These are phyloP conservation scores for Dictyostelium intermedium DNA, from an alignment of 78 protist genomes.

Conservation along the genomic window DNA sequence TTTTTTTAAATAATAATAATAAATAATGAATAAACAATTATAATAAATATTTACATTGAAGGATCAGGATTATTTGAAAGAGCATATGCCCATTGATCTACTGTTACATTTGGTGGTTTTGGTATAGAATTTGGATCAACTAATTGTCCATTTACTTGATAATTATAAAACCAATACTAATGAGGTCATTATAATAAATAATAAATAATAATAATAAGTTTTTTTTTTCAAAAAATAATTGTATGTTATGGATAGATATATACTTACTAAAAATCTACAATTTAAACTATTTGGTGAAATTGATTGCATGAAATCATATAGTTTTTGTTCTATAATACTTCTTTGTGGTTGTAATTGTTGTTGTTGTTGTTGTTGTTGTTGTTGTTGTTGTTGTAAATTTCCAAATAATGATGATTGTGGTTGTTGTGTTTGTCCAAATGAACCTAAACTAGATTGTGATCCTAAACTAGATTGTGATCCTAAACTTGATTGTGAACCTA, in stretches of 20 bases:
- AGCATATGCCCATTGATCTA: conserved; percentile 50
- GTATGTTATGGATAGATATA: too few species aligned
- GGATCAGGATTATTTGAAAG: conserved; percentile 61
- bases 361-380: neutral
- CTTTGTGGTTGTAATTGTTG: conserved; percentile 20
- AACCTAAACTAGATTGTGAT: neutral
- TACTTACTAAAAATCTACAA: conserved; percentile 67
- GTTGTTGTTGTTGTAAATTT: conserved; percentile 4
- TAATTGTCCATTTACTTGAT: conserved; percentile 8
- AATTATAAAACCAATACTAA: conserved; percentile 70
- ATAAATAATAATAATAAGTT: neutral
- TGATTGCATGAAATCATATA: conserved; percentile 39
- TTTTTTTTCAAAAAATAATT: too few species aligned
- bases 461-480: neutral
- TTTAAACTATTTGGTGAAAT: conserved; percentile 27
- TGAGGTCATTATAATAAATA: neutral
- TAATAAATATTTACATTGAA: neutral
- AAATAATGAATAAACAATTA: neutral
- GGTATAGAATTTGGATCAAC: conserved; percentile 45
- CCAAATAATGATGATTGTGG: conserved; percentile 12
- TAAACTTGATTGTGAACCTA: conserved; percentile 15
- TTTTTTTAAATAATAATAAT: too few species aligned
- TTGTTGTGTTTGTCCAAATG: conserved; percentile 18
- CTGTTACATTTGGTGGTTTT: conserved; percentile 47
- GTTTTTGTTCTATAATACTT: conserved; percentile 23